Evolutionary conservation across 129 eudicot genomes (phyloP), one percentile per base, ranked within the genome.

Genomic region (Arctium minus): DNA sequence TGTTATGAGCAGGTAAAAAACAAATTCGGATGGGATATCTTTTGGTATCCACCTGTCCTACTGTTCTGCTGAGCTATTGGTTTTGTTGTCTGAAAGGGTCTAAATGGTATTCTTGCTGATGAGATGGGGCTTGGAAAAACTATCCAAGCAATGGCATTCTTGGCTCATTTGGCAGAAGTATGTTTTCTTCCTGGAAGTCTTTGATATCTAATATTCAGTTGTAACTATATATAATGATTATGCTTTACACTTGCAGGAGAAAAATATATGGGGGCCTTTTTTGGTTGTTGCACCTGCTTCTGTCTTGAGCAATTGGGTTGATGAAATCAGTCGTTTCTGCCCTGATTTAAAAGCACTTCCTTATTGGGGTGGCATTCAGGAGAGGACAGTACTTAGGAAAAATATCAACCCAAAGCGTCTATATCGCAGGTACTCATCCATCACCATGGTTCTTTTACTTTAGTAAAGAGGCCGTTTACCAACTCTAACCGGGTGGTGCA

Each of bases 191-290:
- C n/a, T 74, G 31, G 69, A 75, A 3, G 60, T 13, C 5, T 33
- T 77, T 2, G 0, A 60, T 33, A 8, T 77, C 50, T 8, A 64
- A 7, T 18, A n/a, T 48, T 83, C 37, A 77, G 44, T 76, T 29
- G 35, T 29, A 75, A 40, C 48, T n/a, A 81, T 50, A 13, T 72
- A 64, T 35, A 69, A 72, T 82, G 68, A 2, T 70, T 30, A 64
- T 83, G 48, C 36, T 78, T 22, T 22, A 22, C 27, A 22, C 27
- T 46, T 84, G 17, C 86, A 91, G 98, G 98, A 93, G 72, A 93
- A 93, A 84, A 93, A 91, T 84, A 93, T 93, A 86, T 93, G 98
- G 98, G 98, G 98, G n/a, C 98, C 98, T 30, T 93, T 93, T 83
- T 84, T 93, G 75, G 92, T 93, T 76, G 98, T 93, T 91, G 96